Base-by-base conservation (phyloP, 2,329 filamentous ascomycete genomes). In the Fusarium udum region DNA sequence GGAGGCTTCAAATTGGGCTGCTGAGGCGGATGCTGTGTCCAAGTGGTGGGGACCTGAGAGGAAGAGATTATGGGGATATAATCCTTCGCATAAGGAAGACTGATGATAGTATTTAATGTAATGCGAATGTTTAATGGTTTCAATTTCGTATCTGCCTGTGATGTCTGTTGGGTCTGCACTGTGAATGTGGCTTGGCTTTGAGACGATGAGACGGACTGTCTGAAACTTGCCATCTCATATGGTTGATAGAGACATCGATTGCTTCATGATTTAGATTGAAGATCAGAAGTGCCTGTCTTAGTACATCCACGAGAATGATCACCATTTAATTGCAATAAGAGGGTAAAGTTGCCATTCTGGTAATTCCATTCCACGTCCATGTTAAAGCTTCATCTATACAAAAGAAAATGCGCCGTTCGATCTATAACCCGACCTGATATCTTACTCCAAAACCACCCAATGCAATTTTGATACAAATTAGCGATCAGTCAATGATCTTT, bases 1-100 rank as follows among this genome's bases (percentile, higher is more conserved):
- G 48, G 49, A 75, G 42, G 65, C 78, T n/a, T 72, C 78, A 6
- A 67, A 74, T 26, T 82, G 79, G 80, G 78, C 77, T 2, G 64
- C 59, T 1, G 76, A 78, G 56, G 76, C 76, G 7, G 76, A 76
- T 32, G 69, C 64, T 11, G 67, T 78, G 22, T 66, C 72, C 0
- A 57, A 67, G 28, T 78, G 76, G 76, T 76, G 74, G 72, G 74
- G 68, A 6, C 60, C 69, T 6, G 76, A 78, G 34, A 64, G 73
- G 14, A 73, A 78, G 53, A 58, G 76, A 18, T 39, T 78, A 37
- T 78, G 76, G 76, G 69, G 69, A 4, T 75, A 74, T 51, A 49
- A 74, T 52, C 68, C 71, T 40, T 65, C 59, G 7, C 67, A 64
- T 12, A 69, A 69, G 18, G 43, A 69, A 13, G 51, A 58, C 4